These are phyloP conservation scores for Aspergillus carlsbadensis DNA, from an alignment of 495 filamentous ascomycete species.

Conservation along the genomic window DNA sequence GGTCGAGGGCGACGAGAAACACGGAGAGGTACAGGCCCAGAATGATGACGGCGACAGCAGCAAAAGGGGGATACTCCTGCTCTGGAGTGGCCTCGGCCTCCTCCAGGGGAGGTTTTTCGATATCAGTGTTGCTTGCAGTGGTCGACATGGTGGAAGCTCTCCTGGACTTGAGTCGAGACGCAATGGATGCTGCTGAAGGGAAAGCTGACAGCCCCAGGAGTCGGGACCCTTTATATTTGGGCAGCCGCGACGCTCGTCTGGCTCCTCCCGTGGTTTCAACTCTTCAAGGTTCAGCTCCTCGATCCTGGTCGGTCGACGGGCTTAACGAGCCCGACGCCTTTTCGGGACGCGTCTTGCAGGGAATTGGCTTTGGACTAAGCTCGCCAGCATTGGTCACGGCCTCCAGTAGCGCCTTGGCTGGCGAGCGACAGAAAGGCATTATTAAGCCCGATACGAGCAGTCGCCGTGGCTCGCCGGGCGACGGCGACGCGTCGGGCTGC, in stretches of 20 bases:
- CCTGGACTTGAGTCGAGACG: no score
- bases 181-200: no score
- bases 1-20: slow-evolving; percentile 52
- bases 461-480: background rate
- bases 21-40: slow-evolving; percentile 40
- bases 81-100: background rate
- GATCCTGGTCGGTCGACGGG: background rate
- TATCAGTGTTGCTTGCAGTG: background rate
- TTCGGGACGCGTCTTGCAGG: background rate
- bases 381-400: background rate
- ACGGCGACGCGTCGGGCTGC: background rate
- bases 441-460: background rate
- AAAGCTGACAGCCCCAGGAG: no score
- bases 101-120: slow-evolving; percentile 7
- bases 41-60: slow-evolving; percentile 16
- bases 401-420: no score
- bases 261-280: no score
- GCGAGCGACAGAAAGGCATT: no score
- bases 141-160: background rate
- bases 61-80: slow-evolving; percentile 3
- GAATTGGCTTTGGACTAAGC: background rate
- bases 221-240: no score
- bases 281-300: background rate
- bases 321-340: background rate
- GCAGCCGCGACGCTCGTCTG: no score